Base-by-base conservation (phyloP, 768 basidiomycete genomes). In the Tylopilus felleus region DNA sequence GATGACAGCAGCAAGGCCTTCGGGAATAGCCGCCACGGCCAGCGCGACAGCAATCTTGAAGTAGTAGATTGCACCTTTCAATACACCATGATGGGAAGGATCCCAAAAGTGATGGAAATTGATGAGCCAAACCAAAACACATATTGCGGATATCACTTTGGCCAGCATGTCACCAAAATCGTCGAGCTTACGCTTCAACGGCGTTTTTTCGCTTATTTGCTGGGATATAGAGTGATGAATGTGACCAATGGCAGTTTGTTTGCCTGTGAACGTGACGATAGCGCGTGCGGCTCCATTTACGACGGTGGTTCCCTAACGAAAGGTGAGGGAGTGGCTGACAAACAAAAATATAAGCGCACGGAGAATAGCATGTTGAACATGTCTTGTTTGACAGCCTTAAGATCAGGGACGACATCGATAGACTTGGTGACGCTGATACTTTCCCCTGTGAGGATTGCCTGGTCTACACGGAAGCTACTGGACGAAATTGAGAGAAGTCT, bases 1-100 rank as follows among this genome's bases (percentile, higher is more conserved):
- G 66, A 98, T 97, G 54, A 99, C 96, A 47, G 94, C 95, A 33
- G 96, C 94, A n/a, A 99, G 75, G 55, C 96, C 96, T 73, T 99
- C 96, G 0, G 97, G 96, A 66, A 98, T 99, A 38, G 96, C 96
- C 53, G 96, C 96, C 38, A 99, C 96, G n/a, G 97, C 96, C 42
- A 99, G 77, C 5, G 97, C 94, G 41, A 99, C 97, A 33, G 96
- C 96, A 67, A 99, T 98, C 75, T 99, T 99, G 81, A 99, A 92
- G 74, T 99, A 99, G 72, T 98, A 98, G 49, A 99, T 83, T 0
- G 96, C 96, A 39, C 96, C 96, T 68, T 93, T 93, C 64, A 98
- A 77, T 43, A 75, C 83, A 46, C 95, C 91, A 60, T 89, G 90
- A 67, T 99, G 96, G 23, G 90, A 82, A 4, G 96, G 93, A 66